Evolutionary conservation across 306 rosid genomes (phyloP), one percentile per base, ranked within the genome.

Genomic region (Purshia tridentata): DNA sequence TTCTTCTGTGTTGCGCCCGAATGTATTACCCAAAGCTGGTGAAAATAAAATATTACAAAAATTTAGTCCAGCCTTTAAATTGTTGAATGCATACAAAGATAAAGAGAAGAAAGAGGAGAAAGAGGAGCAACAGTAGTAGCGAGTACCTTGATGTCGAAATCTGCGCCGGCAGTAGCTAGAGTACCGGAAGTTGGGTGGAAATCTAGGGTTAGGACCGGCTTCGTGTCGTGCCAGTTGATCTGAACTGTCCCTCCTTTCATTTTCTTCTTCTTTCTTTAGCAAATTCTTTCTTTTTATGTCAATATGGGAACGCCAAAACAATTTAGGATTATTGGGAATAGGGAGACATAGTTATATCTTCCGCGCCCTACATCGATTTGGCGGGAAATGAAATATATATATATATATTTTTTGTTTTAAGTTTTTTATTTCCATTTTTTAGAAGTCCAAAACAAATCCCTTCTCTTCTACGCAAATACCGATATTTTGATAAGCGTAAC

Each of bases 101-200:
- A 29, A 29, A 29, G 35, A 29, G 35, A 29, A 19, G 39, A 12
- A 11, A 58, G n/a, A n/a, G 8, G 48, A 44, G 57, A 8, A 5
- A 29, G 47, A 42, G 45, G 42, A 8, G 49, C 53, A 15, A 13
- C 8, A 67, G 64, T 12, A 58, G 12, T 13, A 12, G 52, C 0
- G 61, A 5, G 56, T 35, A 91, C 97, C 98, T 94, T 91, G 87
- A 94, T 91, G 80, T 88, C 99, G 82, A 81, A 91, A 82, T 94
- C 98, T 73, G 98, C 97, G 80, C 98, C 98, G 70, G 90, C 98
- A 49, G 98, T 91, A 74, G 98, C 98, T 19, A 94, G 91, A 58
- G 86, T 86, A 75, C 85, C 65, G 46, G 96, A 83, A 76, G 70
- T 72, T 7, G 96, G 95, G 68, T 91, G 92, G 72, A 91, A 91